phyloP scores from a whole-genome alignment of 2,329 filamentous ascomycete species.

The Orbilia ellipsospora region DNA sequence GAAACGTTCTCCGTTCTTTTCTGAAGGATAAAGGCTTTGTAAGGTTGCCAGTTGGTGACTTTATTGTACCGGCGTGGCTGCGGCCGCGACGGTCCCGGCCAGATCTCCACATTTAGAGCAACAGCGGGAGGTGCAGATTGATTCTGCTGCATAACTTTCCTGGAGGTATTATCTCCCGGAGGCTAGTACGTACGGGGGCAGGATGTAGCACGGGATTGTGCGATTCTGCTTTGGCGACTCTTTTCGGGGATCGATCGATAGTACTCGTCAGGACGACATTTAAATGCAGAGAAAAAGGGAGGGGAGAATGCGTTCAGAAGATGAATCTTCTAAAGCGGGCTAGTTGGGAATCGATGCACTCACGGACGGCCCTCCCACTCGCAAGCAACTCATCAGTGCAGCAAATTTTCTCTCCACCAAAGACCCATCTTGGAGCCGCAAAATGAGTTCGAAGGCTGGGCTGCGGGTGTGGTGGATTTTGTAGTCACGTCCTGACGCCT shows the following conservation, averaged over 20 bases:
- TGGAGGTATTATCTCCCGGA: neutral
- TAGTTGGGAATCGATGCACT: constrained; percentile 35
- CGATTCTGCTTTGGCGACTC: constrained; percentile 24
- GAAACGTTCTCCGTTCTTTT: constrained; percentile 42
- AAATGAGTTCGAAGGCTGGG: too few species aligned
- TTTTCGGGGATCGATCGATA: constrained; percentile 32
- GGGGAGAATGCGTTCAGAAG: constrained; percentile 35
- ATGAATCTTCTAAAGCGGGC: constrained; percentile 54
- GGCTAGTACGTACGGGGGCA: constrained; percentile 1
- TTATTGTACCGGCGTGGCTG: constrained; percentile 50
- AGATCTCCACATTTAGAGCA: constrained; percentile 51
- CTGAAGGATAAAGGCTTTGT: constrained; percentile 40
- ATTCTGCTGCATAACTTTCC: constrained; percentile 15
- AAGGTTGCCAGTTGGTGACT: constrained; percentile 47
- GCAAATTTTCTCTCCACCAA: too few species aligned
- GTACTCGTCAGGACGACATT: constrained; percentile 10
- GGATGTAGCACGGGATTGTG: constrained; percentile 23
- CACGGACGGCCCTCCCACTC: neutral
- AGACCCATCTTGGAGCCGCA: too few species aligned
- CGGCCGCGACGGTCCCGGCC: constrained; percentile 45
- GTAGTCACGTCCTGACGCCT: too few species aligned
- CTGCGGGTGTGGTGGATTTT: too few species aligned
- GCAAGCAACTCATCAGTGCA: too few species aligned
- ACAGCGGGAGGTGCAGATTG: constrained; percentile 8
- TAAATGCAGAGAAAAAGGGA: constrained; percentile 9